Evolutionary conservation across 768 basidiomycete species (phyloP).

Genomic region (Asterophora lycoperdoides): DNA sequence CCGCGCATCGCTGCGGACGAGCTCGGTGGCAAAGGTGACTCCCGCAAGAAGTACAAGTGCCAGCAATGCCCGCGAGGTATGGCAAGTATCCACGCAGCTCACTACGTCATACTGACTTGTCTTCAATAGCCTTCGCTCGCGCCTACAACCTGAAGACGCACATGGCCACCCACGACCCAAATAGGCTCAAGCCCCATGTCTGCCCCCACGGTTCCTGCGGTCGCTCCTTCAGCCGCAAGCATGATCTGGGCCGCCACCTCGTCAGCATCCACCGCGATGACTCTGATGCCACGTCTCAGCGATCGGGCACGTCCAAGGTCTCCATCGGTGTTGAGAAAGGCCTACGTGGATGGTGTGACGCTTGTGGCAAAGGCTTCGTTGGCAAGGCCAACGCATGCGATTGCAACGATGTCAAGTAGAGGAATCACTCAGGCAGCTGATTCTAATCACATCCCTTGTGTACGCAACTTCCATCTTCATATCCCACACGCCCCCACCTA

Average conservation of each 20-base stretch:
- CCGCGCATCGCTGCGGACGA: conserved; percentile 41
- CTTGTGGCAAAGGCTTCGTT: conserved; percentile 66
- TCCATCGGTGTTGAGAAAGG: conserved; percentile 69
- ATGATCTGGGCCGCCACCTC: conserved; percentile 88
- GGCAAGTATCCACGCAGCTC: conserved; percentile 9
- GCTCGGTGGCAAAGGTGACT: conserved; percentile 44
- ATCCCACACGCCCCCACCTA: not conserved
- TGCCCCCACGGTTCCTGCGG: conserved; percentile 85
- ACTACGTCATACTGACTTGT: conserved; percentile 7
- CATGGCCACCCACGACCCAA: conserved; percentile 91
- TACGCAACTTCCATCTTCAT: conserved; percentile 20
- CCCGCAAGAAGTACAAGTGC: conserved; percentile 79
- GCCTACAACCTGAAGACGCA: conserved; percentile 96
- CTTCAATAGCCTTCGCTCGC: conserved; percentile 72
- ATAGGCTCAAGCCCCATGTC: conserved; percentile 82
- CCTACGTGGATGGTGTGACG: conserved; percentile 64
- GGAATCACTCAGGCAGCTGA: conserved; percentile 6
- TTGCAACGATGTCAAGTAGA: conserved; percentile 64
- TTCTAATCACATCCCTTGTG: conserved; percentile 25
- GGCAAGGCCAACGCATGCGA: conserved; percentile 52
- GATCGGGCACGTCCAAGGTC: conserved; percentile 36
- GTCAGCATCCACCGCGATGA: conserved; percentile 82
- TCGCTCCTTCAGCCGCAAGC: conserved; percentile 90
- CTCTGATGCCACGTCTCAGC: conserved; percentile 38
- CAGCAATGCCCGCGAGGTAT: conserved; percentile 68